A percentile compares a stretch with the other conserved stretches of the same genome.
Conservation (phyloP, 2,329 filamentous ascomycete species). For the Coniochaeta ligniaria region DNA sequence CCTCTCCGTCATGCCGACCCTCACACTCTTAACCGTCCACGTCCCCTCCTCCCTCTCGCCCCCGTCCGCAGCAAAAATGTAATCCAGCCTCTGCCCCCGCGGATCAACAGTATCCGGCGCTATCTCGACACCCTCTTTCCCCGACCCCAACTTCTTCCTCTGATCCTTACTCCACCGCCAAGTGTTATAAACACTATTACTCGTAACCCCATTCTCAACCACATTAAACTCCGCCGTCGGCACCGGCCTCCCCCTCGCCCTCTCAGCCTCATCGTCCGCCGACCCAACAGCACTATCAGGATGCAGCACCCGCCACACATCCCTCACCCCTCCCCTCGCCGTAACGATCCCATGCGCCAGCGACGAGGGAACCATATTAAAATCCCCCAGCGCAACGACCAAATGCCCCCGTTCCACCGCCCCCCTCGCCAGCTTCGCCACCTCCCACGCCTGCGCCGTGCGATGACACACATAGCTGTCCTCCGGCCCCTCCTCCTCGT, state of each 20-base stretch:
- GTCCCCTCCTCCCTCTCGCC: conserved; percentile 17
- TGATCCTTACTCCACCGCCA: conserved; percentile 80
- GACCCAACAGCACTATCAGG: conserved; percentile 78
- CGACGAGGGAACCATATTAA: conserved; percentile 90
- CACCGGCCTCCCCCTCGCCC: conserved; percentile 55
- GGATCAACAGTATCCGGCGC: conserved; percentile 62
- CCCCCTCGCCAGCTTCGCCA: conserved; percentile 78
- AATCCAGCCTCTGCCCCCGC: conserved; percentile 82
- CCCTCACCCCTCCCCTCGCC: conserved; percentile 67
- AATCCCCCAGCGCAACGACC: conserved; percentile 83
- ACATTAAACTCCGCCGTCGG: conserved; percentile 77
- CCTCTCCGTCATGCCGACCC: conserved; percentile 73
- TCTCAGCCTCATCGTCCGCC: conserved; percentile 59
- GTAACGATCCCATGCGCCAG: conserved; percentile 79
- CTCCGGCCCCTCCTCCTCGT: conserved; percentile 66
- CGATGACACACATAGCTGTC: conserved; percentile 89
- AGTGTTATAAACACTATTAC: conserved; percentile 79
- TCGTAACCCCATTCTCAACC: conserved; percentile 75
- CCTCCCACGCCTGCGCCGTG: conserved; percentile 90
- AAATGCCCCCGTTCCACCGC: conserved; percentile 76
- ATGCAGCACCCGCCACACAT: conserved; percentile 79
- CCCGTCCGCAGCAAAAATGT: conserved; percentile 73
- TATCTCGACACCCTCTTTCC: conserved; percentile 52
- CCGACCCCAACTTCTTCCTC: conserved; percentile 60
- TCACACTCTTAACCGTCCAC: conserved; percentile 66